Base-by-base conservation (phyloP, 345 rosid species). In the Acer campestre region DNA sequence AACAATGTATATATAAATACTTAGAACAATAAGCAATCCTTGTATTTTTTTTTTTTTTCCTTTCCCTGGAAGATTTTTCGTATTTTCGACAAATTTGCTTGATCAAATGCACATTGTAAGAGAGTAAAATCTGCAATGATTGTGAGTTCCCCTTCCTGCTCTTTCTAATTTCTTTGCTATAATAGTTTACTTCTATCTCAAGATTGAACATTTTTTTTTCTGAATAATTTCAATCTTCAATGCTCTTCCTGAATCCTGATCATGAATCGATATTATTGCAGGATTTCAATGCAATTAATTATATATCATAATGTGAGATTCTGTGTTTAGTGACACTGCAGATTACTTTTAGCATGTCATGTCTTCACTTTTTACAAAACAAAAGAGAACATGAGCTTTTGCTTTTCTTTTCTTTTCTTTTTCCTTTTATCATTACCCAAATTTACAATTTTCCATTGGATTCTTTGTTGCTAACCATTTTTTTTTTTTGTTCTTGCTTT, bases 361-460 rank as follows among this genome's bases (percentile, higher is more conserved):
- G 71, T 64, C 31, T 38, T 68, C 62, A 59, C 81, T 81, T 77
- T 79, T 79, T 20, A 71, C 74, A 70, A 65, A 10, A 76, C 66
- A 79, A 84, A 81, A 73, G 73, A 48, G 66, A 56, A 48, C 74
- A 66, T 27, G 62, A 31, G 49, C 61, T 80, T 79, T 74, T 70
- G 72, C 87, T 84, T 81, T 84, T 35, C 6, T 35, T 35, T 35
- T 5, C 31, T 29, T 35, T 4, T 31, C 6, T 31, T 31, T 31
- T 31, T 74, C 68, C 85, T 77, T 77, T 77, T 71, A 70, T 42
- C n/a, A 74, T 70, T 66, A 38, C 76, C 76, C 31, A 23, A 18
- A 71, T 66, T 25, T 58, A 51, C 55, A 46, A 44, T 55, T 70
- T 73, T 56, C 64, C 53, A 79, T 84, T 79, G 87, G 87, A 82